Evolutionary conservation across 176 grass and related monocot species (phyloP).

Genomic region (Ampelocalamus luodianensis): DNA sequence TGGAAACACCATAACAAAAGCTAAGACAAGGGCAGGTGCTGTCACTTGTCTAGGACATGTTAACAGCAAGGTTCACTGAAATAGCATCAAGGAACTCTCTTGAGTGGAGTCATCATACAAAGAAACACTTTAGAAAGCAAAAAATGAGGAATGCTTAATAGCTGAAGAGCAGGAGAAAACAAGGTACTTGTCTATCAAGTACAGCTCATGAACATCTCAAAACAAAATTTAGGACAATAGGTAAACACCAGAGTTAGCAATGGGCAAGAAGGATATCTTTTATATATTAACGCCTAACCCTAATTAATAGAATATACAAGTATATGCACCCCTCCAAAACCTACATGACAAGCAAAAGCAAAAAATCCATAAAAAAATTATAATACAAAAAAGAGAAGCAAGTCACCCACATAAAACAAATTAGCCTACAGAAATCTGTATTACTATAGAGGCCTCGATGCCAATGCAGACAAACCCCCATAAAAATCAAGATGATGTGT

Average conservation of each 20-base stretch:
- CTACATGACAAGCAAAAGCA: slow-evolving; percentile 1
- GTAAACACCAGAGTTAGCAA: slow-evolving; percentile 1
- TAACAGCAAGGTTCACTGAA: not conserved
- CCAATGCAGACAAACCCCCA: not conserved
- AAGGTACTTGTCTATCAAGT: not conserved
- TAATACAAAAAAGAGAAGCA: slow-evolving; percentile 12
- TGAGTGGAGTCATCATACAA: slow-evolving; percentile 8
- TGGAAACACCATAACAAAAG: slow-evolving; percentile 16
- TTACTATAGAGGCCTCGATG: not conserved
- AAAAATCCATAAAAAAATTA: slow-evolving; percentile 19
- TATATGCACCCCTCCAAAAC: not conserved
- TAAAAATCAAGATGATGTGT: not conserved
- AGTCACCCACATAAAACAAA: not conserved
- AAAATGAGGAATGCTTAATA: slow-evolving; percentile 6
- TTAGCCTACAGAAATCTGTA: slow-evolving; percentile 13
- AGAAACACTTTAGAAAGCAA: not conserved
- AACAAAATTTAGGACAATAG: not conserved
- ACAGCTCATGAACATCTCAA: slow-evolving; percentile 25
- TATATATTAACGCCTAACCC: too few relatives aligned
- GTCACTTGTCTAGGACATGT: not conserved
- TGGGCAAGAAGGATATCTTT: not conserved
- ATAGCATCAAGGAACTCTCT: slow-evolving; percentile 10
- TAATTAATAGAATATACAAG: not conserved
- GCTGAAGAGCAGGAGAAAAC: slow-evolving; percentile 4
- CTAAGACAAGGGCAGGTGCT: slow-evolving; percentile 9